Percentiles rank a stretch among this genome's conserved stretches.
phyloP scores from a whole-genome alignment of 805 yeast species.

The Candida taoyuanica region DNA sequence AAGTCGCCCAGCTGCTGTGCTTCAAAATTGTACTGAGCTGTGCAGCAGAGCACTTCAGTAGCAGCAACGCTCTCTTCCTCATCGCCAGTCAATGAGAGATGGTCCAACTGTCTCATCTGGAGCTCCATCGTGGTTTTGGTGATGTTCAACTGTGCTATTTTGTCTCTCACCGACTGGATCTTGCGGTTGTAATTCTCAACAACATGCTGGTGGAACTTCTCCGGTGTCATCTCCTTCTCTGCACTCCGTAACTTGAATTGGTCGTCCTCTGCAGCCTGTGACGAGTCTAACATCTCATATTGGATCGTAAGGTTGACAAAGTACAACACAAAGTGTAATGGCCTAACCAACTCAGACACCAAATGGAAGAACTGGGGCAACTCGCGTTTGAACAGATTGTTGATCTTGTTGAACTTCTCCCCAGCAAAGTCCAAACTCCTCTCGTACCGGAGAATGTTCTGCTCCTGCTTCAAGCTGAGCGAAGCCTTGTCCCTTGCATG shows the following conservation, averaged over 20 bases:
- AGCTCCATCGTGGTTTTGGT: constrained; percentile 10
- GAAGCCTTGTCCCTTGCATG: constrained; percentile 17
- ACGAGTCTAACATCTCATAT: constrained; percentile 29
- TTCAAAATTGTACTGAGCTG: constrained; percentile 37
- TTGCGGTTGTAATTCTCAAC: constrained; percentile 6
- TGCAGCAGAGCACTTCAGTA: constrained; percentile 25
- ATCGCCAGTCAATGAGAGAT: not conserved
- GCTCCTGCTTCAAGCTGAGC: constrained; percentile 36
- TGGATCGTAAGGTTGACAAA: constrained; percentile 34
- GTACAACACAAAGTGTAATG: constrained; percentile 29
- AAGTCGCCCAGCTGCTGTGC: constrained; percentile 40
- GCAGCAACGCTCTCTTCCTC: constrained; percentile 1
- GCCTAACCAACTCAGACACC: constrained; percentile 29
- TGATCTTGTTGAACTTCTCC: constrained; percentile 35
- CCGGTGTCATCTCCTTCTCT: constrained; percentile 4
- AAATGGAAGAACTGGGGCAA: constrained; percentile 40
- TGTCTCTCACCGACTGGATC: not conserved
- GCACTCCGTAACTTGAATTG: constrained; percentile 11
- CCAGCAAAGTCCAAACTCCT: constrained; percentile 29
- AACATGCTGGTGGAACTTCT: constrained; percentile 7
- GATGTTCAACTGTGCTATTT: constrained; percentile 6
- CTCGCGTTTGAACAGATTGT: constrained; percentile 39
- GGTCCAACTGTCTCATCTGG: not conserved
- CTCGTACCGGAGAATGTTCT: constrained; percentile 29
- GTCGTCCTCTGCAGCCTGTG: constrained; percentile 8